Evolutionary conservation across 371 early-diverging fungal genomes (phyloP).

Genomic region (Capillidium rhysosporum): DNA sequence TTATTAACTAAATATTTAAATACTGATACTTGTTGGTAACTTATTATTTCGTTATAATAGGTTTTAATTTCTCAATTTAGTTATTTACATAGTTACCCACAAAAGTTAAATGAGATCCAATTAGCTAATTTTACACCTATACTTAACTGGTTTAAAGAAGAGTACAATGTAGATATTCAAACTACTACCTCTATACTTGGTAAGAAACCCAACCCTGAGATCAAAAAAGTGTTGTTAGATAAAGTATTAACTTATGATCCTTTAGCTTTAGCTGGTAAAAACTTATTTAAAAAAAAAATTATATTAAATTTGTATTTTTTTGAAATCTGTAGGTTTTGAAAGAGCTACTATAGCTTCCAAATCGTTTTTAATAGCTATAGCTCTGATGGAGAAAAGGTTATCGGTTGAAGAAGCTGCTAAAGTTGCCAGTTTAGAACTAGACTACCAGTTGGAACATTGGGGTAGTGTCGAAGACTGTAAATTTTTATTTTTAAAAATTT

Average conservation of each 20-base stretch:
- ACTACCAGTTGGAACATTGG: slow-evolving; percentile 73
- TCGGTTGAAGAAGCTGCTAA: slow-evolving; percentile 55
- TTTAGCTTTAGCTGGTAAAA: slow-evolving; percentile 39
- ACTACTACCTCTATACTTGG: slow-evolving; percentile 52
- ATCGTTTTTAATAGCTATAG: slow-evolving; percentile 73
- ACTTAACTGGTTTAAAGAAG: slow-evolving; percentile 47
- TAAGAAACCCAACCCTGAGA: slow-evolving; percentile 36
- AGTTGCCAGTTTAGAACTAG: slow-evolving; percentile 71
- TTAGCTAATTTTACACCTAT: slow-evolving; percentile 60
- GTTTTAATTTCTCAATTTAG: slow-evolving; percentile 9
- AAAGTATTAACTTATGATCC: slow-evolving; percentile 31
- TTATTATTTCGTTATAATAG: neutral
- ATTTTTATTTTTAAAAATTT: neutral
- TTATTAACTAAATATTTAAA: slow-evolving; percentile 59
- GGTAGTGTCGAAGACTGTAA: slow-evolving; percentile 73
- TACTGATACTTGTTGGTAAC: slow-evolving; percentile 67
- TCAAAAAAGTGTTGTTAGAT: slow-evolving; percentile 27
- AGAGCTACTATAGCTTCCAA: slow-evolving; percentile 69
- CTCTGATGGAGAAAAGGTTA: slow-evolving; percentile 47
- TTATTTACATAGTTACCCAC: slow-evolving; percentile 62
- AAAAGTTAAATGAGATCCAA: slow-evolving; percentile 54
- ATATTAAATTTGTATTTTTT: neutral
- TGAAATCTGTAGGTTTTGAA: slow-evolving; percentile 48
- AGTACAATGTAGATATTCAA: slow-evolving; percentile 42
- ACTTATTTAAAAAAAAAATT: neutral